phyloP scores from a whole-genome alignment of 2,329 filamentous ascomycete genomes.

The Colletotrichum nymphaeae region DNA sequence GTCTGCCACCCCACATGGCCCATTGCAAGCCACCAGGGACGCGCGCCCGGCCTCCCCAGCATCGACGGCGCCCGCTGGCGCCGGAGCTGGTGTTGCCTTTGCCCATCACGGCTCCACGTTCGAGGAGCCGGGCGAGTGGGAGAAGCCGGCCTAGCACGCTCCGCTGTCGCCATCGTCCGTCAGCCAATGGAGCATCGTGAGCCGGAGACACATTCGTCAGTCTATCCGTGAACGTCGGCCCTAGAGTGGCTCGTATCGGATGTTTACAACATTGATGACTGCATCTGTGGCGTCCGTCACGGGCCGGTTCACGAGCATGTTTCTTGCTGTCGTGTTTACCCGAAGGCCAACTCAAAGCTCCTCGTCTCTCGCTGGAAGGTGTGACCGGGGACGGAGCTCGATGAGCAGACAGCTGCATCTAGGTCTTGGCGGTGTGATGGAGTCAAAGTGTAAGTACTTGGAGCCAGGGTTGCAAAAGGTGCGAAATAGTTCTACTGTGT shows the following conservation, averaged over 20 bases:
- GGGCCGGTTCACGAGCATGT: slow-evolving; percentile 15
- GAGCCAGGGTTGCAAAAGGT: neutral
- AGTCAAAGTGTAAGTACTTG: neutral
- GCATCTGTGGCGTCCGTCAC: slow-evolving; percentile 22
- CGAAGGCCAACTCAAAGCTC: neutral
- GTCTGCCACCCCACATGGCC: slow-evolving; percentile 5
- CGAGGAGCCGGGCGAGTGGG: slow-evolving; percentile 15
- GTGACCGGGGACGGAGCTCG: neutral
- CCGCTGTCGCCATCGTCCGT: slow-evolving; percentile 6
- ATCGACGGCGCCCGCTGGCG: slow-evolving; percentile 9
- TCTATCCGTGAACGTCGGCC: slow-evolving; percentile 16
- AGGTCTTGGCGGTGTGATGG: slow-evolving; percentile 1
- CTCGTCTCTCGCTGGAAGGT: neutral
- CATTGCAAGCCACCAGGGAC: slow-evolving; percentile 28
- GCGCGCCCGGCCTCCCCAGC: slow-evolving; percentile 24
- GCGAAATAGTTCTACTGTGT: neutral
- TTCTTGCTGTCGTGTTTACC: neutral
- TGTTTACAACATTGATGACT: neutral
- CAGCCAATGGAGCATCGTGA: slow-evolving; percentile 1
- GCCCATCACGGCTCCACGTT: slow-evolving; percentile 4
- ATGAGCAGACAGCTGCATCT: neutral
- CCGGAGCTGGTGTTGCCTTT: slow-evolving; percentile 16
- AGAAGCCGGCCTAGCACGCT: slow-evolving; percentile 12
- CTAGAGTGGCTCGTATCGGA: neutral
- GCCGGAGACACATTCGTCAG: neutral